Evolutionary conservation across 169 alveolate species (phyloP).

Genomic region (Plasmodium reichenowi): DNA sequence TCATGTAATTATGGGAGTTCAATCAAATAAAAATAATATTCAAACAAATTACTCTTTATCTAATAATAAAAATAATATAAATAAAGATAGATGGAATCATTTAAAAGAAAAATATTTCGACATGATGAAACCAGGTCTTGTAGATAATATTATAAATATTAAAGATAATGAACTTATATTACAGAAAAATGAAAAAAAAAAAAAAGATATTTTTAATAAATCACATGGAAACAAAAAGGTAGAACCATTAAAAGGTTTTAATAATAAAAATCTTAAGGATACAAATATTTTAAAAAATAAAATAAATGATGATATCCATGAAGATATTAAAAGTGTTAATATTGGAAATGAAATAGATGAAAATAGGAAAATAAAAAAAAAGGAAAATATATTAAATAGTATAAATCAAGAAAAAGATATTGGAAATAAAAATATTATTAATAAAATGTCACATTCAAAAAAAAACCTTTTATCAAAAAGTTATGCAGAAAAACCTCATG

Average conservation of each 20-base stretch:
- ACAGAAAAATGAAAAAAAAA: too few species aligned
- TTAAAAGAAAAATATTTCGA: conserved; percentile 27
- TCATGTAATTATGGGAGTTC: too few species aligned
- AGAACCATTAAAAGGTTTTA: too few species aligned
- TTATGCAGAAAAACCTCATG: background rate
- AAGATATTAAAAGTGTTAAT: background rate
- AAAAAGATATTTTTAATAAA: too few species aligned
- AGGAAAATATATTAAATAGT: background rate
- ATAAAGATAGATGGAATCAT: conserved; percentile 2
- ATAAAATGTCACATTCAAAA: background rate
- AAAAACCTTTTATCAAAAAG: conserved; percentile 4
- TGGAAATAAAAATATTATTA: background rate
- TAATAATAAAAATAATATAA: too few species aligned
- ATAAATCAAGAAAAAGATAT: conserved; percentile 4
- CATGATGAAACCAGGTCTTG: background rate
- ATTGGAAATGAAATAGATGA: background rate
- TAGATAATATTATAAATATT: too few species aligned
- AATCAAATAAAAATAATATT: too few species aligned
- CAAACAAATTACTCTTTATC: too few species aligned
- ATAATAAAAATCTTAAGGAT: background rate
- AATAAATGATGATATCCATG: background rate
- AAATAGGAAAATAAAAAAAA: background rate
- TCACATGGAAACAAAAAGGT: too few species aligned
- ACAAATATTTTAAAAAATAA: background rate
- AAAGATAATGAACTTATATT: too few species aligned